A percentile compares a stretch with the other conserved stretches of the same genome.
phyloP scores from a whole-genome alignment of 768 basidiomycete species.

The Lyophyllum shimeji region DNA sequence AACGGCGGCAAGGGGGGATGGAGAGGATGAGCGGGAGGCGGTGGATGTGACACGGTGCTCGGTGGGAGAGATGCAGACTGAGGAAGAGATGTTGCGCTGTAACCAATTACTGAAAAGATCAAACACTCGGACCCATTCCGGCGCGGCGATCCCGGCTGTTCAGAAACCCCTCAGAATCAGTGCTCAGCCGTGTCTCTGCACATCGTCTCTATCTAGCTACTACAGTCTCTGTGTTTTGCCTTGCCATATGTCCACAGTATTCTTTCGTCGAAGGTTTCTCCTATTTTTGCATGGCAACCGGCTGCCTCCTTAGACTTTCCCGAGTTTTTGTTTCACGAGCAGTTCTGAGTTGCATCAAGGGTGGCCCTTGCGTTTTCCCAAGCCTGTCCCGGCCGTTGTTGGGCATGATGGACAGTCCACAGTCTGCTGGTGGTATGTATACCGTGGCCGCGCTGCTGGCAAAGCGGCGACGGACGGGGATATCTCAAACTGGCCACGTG shows the following conservation, averaged over 20 bases:
- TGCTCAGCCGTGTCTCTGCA: too few species aligned
- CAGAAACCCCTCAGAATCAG: background rate
- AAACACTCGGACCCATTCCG: slow-evolving; percentile 14
- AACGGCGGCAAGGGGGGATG: slow-evolving; percentile 12
- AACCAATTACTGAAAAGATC: slow-evolving; percentile 5
- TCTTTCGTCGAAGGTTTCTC: background rate
- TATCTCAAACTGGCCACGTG: slow-evolving; percentile 3
- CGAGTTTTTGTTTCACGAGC: too few species aligned
- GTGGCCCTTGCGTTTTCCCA: background rate
- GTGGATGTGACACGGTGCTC: background rate
- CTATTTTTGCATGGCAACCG: background rate
- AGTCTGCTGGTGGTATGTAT: too few species aligned
- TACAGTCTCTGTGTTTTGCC: too few species aligned
- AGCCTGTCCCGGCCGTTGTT: background rate
- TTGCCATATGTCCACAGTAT: too few species aligned
- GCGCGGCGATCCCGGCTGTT: background rate
- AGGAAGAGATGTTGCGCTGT: slow-evolving; percentile 14
- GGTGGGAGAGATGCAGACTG: slow-evolving; percentile 14
- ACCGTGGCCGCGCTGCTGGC: too few species aligned
- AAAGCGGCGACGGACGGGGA: too few species aligned
- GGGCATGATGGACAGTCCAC: too few species aligned
- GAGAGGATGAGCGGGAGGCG: background rate
- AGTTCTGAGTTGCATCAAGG: too few species aligned
- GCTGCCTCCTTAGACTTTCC: too few species aligned
- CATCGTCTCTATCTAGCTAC: too few species aligned